Evolutionary conservation across 1,284 basidiomycete species (phyloP), one percentile per base, ranked within the genome.

Genomic region (Apiotrichum sp.): DNA sequence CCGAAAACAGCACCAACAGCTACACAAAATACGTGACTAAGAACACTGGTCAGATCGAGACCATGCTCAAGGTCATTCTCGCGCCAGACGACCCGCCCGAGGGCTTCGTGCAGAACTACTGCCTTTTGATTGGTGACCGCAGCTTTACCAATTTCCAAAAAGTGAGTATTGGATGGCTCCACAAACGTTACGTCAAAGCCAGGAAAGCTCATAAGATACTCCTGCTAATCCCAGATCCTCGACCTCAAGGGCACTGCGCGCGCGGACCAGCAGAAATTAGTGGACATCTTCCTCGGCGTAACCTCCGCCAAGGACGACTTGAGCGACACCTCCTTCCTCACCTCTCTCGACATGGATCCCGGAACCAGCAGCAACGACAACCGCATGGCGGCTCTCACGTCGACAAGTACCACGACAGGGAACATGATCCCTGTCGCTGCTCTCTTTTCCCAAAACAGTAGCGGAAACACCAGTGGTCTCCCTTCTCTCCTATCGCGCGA

Each of bases 131-230:
- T 59, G 90, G 89, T 29, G 93, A 96, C 75, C 85, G 87, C 13
- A 92, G 89, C 1, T 93, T 93, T 74, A 87, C 86, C 32, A 96
- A 97, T 75, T 97, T 97, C 78, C 96, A 98, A 80, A 99, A 99
- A 83, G 90, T 89, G 34, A 13, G 13, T 38, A 13, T 38, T 13
- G 36, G 36, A 38, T 38, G 8, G 36, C 7, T 38, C 22, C 22
- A 22, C 22, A 22, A 22, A 22, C 22, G 22, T 22, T 22, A 22
- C 22, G 22, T 22, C 22, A 22, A 22, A 22, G 22, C 22, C 22
- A 22, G 22, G 22, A 22, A 38, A 22, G 36, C 33, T 40, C 49
- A 52, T 39, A 32, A 2, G 4, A 16, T 1, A 11, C 35, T n/a
- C 39, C 9, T 36, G 29, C 50, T 52, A 22, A 52, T 40, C 13